Base-by-base conservation (phyloP, 2,329 filamentous ascomycete genomes). In the Claviceps capensis region DNA sequence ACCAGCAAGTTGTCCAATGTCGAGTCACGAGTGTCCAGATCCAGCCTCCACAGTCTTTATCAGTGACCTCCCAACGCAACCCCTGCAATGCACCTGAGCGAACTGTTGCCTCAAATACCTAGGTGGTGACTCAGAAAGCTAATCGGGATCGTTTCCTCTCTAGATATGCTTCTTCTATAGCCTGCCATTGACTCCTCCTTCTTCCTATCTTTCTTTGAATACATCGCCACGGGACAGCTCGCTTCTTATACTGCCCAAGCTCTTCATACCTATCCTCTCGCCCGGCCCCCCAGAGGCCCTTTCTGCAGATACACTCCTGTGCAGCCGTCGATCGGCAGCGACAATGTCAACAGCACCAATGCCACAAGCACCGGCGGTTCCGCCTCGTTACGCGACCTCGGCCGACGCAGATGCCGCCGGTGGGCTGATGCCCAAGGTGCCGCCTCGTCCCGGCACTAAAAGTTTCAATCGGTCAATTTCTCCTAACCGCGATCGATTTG, bases 391-490 rank as follows among this genome's bases (percentile, higher is more conserved):
- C 9, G 67, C 69, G 42, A 73, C 73, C 62, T 69, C 65, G 57
- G 70, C 73, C 58, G 76, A 77, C 50, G 73, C 70, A 56, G 66
- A 70, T 54, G 63, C 68, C 50, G 59, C 66, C 26, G 48, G 60
- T 5, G 59, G 55, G 50, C 52, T 60, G 44, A 69, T 79, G 43
- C 89, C 90, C 55, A 80, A 79, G 62, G 77, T 95, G 48, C 90
- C 90, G 57, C 85, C 88, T 55, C 86, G 90, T 56, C 90, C 90
- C 4, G 58, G 66, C 50, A 81, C 81, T 47, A 83, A 83, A 64
- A 85, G 85, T 46, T 63, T 81, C 60, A 83, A 88, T 58, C 85
- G 88, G 67, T 87, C 88, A 34, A 66, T 83, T 56, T 95, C 88
- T 52, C 88, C 88, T 44, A 78, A 81, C 59, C 81, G 83, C 59